Conservation (phyloP, 345 rosid species). For the Arabis hirsuta region DNA sequence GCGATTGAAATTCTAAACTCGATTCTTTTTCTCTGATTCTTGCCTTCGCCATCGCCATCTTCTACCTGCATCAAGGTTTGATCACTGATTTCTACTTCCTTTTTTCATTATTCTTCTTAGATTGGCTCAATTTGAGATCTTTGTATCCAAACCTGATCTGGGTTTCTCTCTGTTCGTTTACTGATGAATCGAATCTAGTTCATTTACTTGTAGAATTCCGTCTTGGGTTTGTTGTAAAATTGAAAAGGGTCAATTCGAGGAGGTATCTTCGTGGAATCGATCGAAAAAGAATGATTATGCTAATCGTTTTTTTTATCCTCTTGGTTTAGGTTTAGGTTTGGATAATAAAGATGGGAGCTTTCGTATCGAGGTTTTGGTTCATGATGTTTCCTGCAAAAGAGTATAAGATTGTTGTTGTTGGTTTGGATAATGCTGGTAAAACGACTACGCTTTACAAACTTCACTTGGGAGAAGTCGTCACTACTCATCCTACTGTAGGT, state of each 20-base stretch:
- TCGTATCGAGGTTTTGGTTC: conserved; percentile 89
- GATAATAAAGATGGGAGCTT: conserved; percentile 65
- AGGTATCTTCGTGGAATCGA: conserved; percentile 4
- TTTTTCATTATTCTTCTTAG: not conserved
- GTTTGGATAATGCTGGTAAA: conserved; percentile 97
- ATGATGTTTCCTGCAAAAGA: conserved; percentile 96
- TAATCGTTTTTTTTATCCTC: not conserved
- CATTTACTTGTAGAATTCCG: not conserved
- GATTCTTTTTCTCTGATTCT: conserved; percentile 10
- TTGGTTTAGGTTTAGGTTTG: not conserved
- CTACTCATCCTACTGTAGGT: conserved; percentile 95
- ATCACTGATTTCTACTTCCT: not conserved
- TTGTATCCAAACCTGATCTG: conserved; percentile 19
- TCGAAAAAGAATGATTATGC: not conserved
- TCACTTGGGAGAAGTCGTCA: conserved; percentile 93
- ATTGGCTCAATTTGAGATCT: conserved; percentile 15
- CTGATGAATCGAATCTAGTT: conserved; percentile 15
- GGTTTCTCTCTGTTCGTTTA: conserved; percentile 10
- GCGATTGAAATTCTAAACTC: not conserved
- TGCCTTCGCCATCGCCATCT: not conserved
- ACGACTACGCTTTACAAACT: conserved; percentile 95
- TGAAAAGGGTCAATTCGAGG: not conserved
- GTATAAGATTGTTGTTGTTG: conserved; percentile 96
- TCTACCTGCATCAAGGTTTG: conserved; percentile 25
- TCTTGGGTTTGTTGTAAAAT: not conserved